Base-by-base conservation (phyloP, 169 alveolate genomes). In the Babesia caballi region DNA sequence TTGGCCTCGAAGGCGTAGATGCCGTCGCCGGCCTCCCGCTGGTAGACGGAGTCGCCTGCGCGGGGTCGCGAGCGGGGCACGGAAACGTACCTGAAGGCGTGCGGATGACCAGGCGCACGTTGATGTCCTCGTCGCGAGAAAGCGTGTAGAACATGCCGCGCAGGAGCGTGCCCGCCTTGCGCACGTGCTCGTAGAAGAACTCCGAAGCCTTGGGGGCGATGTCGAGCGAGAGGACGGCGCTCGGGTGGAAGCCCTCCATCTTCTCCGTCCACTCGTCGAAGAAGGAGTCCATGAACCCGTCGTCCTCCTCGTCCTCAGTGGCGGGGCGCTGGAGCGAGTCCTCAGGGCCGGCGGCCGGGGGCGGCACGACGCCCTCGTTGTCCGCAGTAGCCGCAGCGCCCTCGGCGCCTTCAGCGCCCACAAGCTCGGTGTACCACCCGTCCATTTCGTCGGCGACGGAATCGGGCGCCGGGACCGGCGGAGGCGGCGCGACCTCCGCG, bases 131-230 rank as follows among this genome's bases (percentile, higher is more conserved):
- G 27, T 54, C 82, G 57, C 50, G 42, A 15, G 83, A 69, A 15
- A 59, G 70, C n/a, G 88, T 81, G 51, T 53, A 81, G 73, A 42
- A 81, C 80, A 72, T 81, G 40, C 88, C 88, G 54, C 82, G 70
- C 38, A 81, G 27, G 17, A 76, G 68, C 19, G 84, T 71, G 25
- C 76, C 77, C 41, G 66, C 25, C 15, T 71, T 81, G 28, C 36
- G 23, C 17, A 81, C 72, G 41, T 50, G 54, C 51, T 81, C 88
- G 66, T 70, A 81, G 30, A 81, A 81, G 19, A 49, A 4, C 72
- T 81, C 82, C 46, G 41, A 52, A 12, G 71, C 23, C 49, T 71
- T 81, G 36, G 84, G 81, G n/a, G 72, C 51, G 41, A 81, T 40
- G 19, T 30, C 61, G 33, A 81, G 9, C 17, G 75, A 53, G 28